Base-by-base conservation (phyloP, 768 basidiomycete genomes). In the Auriscalpium vulgare region DNA sequence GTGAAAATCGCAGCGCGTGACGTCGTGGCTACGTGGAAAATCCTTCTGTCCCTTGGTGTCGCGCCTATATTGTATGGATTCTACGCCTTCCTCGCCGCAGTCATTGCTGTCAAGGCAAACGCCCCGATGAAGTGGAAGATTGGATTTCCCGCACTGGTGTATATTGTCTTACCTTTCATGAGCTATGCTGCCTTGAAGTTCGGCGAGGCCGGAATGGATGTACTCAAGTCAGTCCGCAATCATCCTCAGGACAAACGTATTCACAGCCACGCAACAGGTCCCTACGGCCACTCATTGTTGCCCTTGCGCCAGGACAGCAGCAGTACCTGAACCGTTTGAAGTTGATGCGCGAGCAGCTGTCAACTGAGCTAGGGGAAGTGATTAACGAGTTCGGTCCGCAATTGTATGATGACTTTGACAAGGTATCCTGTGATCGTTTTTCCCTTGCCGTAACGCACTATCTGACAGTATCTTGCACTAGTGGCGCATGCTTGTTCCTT, bases 141-240 rank as follows among this genome's bases (percentile, higher is more conserved):
- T 21, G 80, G 77, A 70, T 86, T 91, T 2, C 94, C 95, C 0
- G 77, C 93, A 62, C 67, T 88, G 9, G 83, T 91, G 53, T 72
- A 88, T 53, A 72, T 78, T 6, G 76, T 82, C 2, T 71, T 97
- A 19, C 95, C 95, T 16, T 79, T 88, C 66, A 88, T 95, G 76
- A 94, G 90, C 52, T 91, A 87, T 66, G 91, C 91, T 7, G 90
- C 95, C 5, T 79, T 98, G 47, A 95, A 97, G 69, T 97, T 97
- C 64, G 95, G 95, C 40, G 95, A 98, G 69, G 95, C 94, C 38
- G 95, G 95, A 43, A 87, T 95, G 82, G 95, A 98, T 64, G 92
- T 98, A 35, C 77, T 94, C 54, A 97, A 97, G 94, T 95, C 61
- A 65, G 87, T 73, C 13, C n/a, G 34, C 17, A 50, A 36, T 34